These are phyloP conservation scores for Graphilbum ipis-grandicollis DNA, from an alignment of 2,329 filamentous ascomycete species.

Conservation along the genomic window DNA sequence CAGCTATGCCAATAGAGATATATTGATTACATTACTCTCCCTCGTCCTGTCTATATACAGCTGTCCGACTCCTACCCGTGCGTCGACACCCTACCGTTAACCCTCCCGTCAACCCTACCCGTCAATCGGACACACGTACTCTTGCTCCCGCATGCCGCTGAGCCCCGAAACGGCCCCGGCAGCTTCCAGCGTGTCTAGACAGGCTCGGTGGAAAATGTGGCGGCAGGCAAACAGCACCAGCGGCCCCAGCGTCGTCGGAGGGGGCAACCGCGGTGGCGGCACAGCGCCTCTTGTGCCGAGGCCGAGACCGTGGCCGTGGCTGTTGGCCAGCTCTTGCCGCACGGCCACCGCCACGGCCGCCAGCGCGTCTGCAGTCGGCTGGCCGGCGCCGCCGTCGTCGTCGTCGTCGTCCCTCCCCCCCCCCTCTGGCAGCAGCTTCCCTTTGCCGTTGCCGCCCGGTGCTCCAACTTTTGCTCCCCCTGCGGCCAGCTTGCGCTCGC, in stretches of 20 bases:
- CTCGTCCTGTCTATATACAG: too few species aligned
- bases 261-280: neutral
- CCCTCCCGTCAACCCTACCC: too few species aligned
- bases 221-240: constrained; percentile 53
- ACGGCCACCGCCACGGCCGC: neutral
- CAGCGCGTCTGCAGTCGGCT: too few species aligned
- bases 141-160: constrained; percentile 12
- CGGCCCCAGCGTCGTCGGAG: constrained; percentile 33
- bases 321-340: neutral
- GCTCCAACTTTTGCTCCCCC: neutral
- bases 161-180: constrained; percentile 20
- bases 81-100: too few species aligned
- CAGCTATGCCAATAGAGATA: too few species aligned
- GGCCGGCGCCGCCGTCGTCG: too few species aligned
- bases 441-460: constrained; percentile 5
- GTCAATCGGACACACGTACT: constrained; percentile 40
- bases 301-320: neutral
- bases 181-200: constrained; percentile 47
- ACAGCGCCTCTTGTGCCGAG: neutral
- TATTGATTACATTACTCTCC: too few species aligned
- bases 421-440: too few species aligned
- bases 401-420: too few species aligned
- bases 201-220: constrained; percentile 53
- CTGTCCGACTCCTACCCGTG: too few species aligned
- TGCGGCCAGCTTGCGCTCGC: constrained; percentile 13